These are phyloP conservation scores for Rhizophagus clarus DNA, from an alignment of 192 early-diverging fungal genomes.

Conservation along the genomic window DNA sequence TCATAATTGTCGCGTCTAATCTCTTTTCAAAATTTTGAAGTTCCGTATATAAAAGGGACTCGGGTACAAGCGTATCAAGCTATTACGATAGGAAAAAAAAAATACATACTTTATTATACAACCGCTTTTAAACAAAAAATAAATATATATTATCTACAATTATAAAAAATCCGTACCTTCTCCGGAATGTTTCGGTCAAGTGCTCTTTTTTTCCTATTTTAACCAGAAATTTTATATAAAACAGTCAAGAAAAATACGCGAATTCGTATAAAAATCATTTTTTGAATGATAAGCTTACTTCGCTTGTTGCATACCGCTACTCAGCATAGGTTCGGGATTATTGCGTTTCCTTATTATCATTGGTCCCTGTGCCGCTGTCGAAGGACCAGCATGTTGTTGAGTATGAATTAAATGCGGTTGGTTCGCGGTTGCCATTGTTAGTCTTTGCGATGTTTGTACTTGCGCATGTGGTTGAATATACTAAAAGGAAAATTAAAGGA, in stretches of 20 bases:
- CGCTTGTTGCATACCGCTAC: neutral
- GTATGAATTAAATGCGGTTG: neutral
- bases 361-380: neutral
- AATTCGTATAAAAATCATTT: neutral
- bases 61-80: constrained; percentile 91
- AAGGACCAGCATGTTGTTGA: neutral
- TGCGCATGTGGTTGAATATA: neutral
- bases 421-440: neutral
- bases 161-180: neutral
- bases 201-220: constrained; percentile 8
- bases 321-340: neutral
- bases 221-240: neutral
- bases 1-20: constrained; percentile 86
- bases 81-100: constrained; percentile 35
- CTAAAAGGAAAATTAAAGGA: neutral
- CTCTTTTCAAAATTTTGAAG: constrained; percentile 85
- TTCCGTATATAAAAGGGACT: constrained; percentile 86
- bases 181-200: constrained; percentile 22
- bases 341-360: neutral
- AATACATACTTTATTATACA: neutral
- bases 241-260: neutral
- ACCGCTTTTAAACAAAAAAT: neutral
- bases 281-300: neutral
- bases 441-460: neutral
- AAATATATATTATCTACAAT: neutral